Base-by-base conservation (phyloP, 1,284 basidiomycete genomes). In the Irpex rosettiformis region DNA sequence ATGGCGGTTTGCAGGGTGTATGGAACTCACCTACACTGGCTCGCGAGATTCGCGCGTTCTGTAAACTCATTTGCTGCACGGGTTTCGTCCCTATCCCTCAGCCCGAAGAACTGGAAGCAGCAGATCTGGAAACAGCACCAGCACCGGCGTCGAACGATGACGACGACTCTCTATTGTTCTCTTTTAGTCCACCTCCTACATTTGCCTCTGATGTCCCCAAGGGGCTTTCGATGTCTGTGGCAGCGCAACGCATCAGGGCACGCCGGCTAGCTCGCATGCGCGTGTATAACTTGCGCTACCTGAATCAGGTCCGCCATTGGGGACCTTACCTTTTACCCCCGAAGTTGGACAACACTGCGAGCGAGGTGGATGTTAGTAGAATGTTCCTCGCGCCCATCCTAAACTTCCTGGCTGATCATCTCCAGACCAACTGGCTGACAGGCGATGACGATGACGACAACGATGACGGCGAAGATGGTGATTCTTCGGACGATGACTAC, bases 221-320 rank as follows among this genome's bases (percentile, higher is more conserved):
- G 33, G 24, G 29, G n/a, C 57, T 40, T 47, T 30, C 47, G 55
- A 64, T 61, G 62, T 61, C 57, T 57, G 57, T 58, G 43, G 18
- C 48, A 13, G 59, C 64, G n/a, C 75, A 76, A 47, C 52, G 66
- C 1, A 54, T 60, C 4, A 58, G 63, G n/a, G 63, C 62, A 10
- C 59, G 56, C 5, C 37, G 57, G 4, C 6, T 43, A 58, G 67
- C 82, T 0, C 70, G 78, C 18, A 70, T 71, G 47, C 72, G 72
- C 27, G 79, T 78, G 4, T 82, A 83, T 62, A 72, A 79, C 57
- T 75, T 82, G 67, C 67, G 71, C 18, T 83, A 81, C 56, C 71
- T 81, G 18, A 69, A 67, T 13, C 65, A 66, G 1, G 70, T 76
- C 30, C 70, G 79, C 18, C 64, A 71, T n/a, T 83, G 75, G 73